Evolutionary conservation across 2,329 filamentous ascomycete species (phyloP), one percentile per base, ranked within the genome.

Genomic region (Aspergillus brasiliensis): DNA sequence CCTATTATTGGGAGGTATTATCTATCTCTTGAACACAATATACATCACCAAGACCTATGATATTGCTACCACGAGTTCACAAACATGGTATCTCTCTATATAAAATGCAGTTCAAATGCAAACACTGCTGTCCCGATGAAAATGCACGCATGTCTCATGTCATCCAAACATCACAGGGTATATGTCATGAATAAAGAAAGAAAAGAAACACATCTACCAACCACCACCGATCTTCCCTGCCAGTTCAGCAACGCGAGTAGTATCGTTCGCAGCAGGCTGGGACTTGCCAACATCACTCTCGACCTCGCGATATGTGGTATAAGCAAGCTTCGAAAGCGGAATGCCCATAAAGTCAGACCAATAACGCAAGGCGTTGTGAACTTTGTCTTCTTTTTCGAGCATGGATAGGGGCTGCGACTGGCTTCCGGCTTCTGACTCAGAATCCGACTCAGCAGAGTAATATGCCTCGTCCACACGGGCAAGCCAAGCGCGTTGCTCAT

Each of bases 261-360:
- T 89, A 72, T 92, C 90, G 61, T 83, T 83, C 81, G 75, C 81
- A 15, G 73, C 67, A 6, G 64, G 69, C 65, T 82, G 81, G 64
- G 85, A 83, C 79, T 95, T 96, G 53, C 95, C 95, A 46, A 99
- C 92, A 74, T 98, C 92, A 78, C 94, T 97, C 69, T 97, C 88
- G 21, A 99, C 94, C 77, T 93, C 89, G 63, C 95, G 87, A 80
- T 91, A 99, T 54, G 87, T 96, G 59, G 95, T 99, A 75, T 89
- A 91, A 59, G 88, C 86, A 71, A 99, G 80, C 73, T 84, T 91
- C 62, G 88, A 85, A 70, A 90, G 78, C 25, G 85, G 83, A 65
- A 96, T 86, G 56, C 85, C 86, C 57, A 91, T 93, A 62, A 88
- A 79, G 23, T 80, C 72, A 17, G 88, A 84, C 95, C 95, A 99